These are phyloP conservation scores for Chrysopogon serrulatus DNA, from an alignment of 176 grass and related monocot genomes.

Conservation along the genomic window DNA sequence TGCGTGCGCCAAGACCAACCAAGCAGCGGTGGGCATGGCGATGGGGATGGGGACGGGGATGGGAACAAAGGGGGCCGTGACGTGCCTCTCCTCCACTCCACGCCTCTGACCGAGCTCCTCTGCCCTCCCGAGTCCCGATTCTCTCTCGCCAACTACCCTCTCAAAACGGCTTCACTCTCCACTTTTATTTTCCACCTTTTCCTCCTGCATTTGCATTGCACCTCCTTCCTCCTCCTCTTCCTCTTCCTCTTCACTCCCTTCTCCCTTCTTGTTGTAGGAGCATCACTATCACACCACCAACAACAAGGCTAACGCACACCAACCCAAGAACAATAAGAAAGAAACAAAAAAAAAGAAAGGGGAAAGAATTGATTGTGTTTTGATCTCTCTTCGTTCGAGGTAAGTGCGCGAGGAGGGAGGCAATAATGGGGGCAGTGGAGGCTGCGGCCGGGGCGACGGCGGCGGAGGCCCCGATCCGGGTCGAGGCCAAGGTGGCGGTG, in stretches of 20 bases:
- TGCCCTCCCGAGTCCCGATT: conserved; percentile 9
- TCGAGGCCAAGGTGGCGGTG: neutral
- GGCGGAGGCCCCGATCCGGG: conserved; percentile 33
- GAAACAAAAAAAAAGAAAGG: neutral
- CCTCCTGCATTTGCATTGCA: neutral
- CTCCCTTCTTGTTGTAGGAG: no score
- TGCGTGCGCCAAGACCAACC: neutral
- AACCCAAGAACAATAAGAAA: neutral
- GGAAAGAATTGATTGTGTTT: neutral
- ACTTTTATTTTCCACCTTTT: no score
- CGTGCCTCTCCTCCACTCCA: conserved; percentile 9
- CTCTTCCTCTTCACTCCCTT: neutral
- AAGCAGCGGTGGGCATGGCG: neutral
- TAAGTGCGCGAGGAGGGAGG: neutral
- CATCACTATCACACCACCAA: neutral
- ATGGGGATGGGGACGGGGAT: neutral
- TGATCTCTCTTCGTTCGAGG: conserved; percentile 7
- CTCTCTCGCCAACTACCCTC: conserved; percentile 28
- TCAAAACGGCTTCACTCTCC: neutral
- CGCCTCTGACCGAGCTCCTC: conserved; percentile 30
- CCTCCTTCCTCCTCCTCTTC: neutral
- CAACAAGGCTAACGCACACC: neutral
- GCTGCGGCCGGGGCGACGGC: neutral
- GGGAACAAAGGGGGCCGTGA: neutral
- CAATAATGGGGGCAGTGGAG: conserved; percentile 51